Conservation (phyloP, 306 rosid genomes). For the Gleditsia sinensis region DNA sequence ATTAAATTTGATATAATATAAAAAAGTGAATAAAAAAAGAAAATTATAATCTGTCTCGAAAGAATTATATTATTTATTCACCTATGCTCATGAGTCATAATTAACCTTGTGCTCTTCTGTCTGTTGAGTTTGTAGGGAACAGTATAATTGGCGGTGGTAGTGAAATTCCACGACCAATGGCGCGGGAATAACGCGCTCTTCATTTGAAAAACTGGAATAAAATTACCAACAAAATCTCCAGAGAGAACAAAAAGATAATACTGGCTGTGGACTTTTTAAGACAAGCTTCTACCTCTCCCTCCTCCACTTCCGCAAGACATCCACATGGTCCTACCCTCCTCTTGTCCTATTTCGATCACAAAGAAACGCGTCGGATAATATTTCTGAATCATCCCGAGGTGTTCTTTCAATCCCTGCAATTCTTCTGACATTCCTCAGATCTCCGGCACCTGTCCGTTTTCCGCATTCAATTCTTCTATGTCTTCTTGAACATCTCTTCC, state of each 20-base stretch:
- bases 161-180: conserved; percentile 35
- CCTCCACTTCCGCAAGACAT: not conserved
- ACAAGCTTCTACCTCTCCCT: not conserved
- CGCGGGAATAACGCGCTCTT: conserved; percentile 60
- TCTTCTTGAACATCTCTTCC: not conserved
- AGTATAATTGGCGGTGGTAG: not conserved
- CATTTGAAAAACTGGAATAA: conserved; percentile 38
- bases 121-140: not conserved
- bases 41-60: too few relatives aligned
- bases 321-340: conserved; percentile 41
- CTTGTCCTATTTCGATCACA: conserved; percentile 17
- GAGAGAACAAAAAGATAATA: conserved; percentile 1
- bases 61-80: too few relatives aligned
- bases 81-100: too few relatives aligned
- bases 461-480: not conserved
- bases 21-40: too few relatives aligned
- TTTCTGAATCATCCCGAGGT: conserved; percentile 29
- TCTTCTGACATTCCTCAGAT: conserved; percentile 57
- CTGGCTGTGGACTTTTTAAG: conserved; percentile 26
- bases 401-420: conserved; percentile 34
- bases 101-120: too few relatives aligned
- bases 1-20: too few relatives aligned
- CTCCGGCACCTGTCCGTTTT: conserved; percentile 34
- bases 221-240: conserved; percentile 16
- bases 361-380: conserved; percentile 34